These are phyloP conservation scores for Phytophthora idaei DNA, from an alignment of 352 stramenopile species.

Conservation along the genomic window DNA sequence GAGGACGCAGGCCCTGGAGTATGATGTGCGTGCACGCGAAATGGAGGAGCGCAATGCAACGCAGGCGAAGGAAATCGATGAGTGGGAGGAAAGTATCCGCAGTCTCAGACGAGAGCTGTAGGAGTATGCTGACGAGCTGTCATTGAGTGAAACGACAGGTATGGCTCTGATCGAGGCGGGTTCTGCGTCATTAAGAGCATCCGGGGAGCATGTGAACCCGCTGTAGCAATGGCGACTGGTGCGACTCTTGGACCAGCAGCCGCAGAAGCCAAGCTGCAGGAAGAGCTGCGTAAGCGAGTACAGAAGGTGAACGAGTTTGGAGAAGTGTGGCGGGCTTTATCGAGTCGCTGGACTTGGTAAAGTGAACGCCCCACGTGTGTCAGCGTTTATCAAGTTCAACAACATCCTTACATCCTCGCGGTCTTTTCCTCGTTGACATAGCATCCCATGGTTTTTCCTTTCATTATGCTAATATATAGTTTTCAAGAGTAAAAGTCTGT, in stretches of 20 bases:
- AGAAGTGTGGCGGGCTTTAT: slow-evolving; percentile 39
- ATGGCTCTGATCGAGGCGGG: slow-evolving; percentile 10
- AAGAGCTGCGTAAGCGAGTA: slow-evolving; percentile 34
- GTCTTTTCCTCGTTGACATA: background rate
- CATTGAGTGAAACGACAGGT: background rate
- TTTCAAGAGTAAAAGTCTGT: slow-evolving; percentile 19
- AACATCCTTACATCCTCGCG: slow-evolving; percentile 14
- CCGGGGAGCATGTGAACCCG: slow-evolving; percentile 1
- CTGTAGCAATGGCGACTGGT: background rate
- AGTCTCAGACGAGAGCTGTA: slow-evolving; percentile 34
- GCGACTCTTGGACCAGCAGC: background rate
- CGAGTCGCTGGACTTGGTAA: slow-evolving; percentile 15
- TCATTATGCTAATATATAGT: background rate
- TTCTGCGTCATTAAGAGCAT: background rate
- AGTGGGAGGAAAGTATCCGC: slow-evolving; percentile 47
- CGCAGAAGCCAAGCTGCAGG: slow-evolving; percentile 37
- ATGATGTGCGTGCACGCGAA: slow-evolving; percentile 49
- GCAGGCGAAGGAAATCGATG: slow-evolving; percentile 35
- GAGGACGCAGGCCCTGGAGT: slow-evolving; percentile 43
- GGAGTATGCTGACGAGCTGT: slow-evolving; percentile 26
- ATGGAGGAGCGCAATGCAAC: slow-evolving; percentile 46
- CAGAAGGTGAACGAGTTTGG: slow-evolving; percentile 29
- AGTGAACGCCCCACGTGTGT: background rate
- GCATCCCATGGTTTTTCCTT: slow-evolving; percentile 15
- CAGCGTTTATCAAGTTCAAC: slow-evolving; percentile 3